These are phyloP conservation scores for Xylariaceae sp. DNA, from an alignment of 2,329 filamentous ascomycete species.

Conservation along the genomic window DNA sequence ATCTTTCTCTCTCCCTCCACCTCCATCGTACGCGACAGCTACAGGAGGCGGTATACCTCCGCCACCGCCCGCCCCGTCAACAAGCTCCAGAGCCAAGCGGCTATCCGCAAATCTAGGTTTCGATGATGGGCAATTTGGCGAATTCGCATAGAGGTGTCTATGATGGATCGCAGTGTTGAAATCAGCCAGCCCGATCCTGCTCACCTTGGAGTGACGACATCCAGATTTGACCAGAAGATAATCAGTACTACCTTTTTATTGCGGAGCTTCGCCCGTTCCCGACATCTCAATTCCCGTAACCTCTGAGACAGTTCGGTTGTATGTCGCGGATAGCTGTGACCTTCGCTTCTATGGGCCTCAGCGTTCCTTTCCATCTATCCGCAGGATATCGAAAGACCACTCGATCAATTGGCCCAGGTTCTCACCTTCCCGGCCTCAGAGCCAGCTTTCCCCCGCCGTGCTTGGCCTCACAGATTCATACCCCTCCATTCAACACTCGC, in stretches of 20 bases:
- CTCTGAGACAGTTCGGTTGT: background rate
- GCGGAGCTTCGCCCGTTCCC: slow-evolving; percentile 4
- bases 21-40: slow-evolving; percentile 44
- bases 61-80: slow-evolving; percentile 53
- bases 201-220: slow-evolving; percentile 8
- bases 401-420: slow-evolving; percentile 7
- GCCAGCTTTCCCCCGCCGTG: no score
- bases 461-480: no score
- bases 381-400: slow-evolving; percentile 17
- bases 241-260: slow-evolving; percentile 6
- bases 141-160: slow-evolving; percentile 54
- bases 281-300: slow-evolving; percentile 1
- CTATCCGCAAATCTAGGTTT: slow-evolving; percentile 65
- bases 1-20: slow-evolving; percentile 70
- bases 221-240: slow-evolving; percentile 4
- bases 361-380: slow-evolving; percentile 2
- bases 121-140: slow-evolving; percentile 83
- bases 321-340: slow-evolving; percentile 3
- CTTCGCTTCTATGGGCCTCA: slow-evolving; percentile 9
- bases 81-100: slow-evolving; percentile 55
- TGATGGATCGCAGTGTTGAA: slow-evolving; percentile 3
- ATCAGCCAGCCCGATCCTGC: slow-evolving; percentile 5
- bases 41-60: slow-evolving; percentile 45
- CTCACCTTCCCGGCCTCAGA: background rate
- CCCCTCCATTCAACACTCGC: background rate